A percentile compares a stretch with the other conserved stretches of the same genome.
Evolutionary conservation across 768 basidiomycete species (phyloP).

Genomic region (Lactarius hengduanensis): DNA sequence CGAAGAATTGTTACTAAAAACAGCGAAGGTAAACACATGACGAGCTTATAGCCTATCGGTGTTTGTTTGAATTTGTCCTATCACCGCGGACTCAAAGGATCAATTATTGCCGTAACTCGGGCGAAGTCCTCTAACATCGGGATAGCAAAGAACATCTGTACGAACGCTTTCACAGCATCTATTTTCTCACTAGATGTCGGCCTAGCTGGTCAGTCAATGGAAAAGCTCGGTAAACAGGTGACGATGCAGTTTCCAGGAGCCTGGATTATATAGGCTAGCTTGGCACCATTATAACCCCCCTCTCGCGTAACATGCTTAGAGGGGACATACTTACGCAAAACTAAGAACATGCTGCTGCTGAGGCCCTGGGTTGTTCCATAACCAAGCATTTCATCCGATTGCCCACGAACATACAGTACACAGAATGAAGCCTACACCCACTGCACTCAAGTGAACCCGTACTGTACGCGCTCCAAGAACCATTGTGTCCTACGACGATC

Average conservation of each 20-base stretch:
- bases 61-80: neutral
- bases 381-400: neutral
- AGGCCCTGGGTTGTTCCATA: neutral
- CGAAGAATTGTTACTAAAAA: no score
- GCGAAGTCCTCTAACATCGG: neutral
- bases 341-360: neutral
- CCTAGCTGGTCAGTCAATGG: neutral
- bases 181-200: neutral
- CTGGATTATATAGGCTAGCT: neutral
- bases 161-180: neutral
- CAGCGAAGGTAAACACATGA: neutral
- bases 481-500: neutral
- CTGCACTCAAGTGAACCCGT: no score
- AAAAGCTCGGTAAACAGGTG: neutral
- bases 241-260: neutral
- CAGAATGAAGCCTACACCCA: neutral
- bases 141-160: neutral
- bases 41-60: neutral
- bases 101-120: neutral
- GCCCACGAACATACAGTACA: neutral
- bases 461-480: neutral
- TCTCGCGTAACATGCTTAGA: neutral
- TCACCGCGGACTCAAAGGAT: neutral
- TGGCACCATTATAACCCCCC: neutral
- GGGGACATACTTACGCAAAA: neutral